Conservation (phyloP, 2,329 filamentous ascomycete species). For the Aureobasidium musti region DNA sequence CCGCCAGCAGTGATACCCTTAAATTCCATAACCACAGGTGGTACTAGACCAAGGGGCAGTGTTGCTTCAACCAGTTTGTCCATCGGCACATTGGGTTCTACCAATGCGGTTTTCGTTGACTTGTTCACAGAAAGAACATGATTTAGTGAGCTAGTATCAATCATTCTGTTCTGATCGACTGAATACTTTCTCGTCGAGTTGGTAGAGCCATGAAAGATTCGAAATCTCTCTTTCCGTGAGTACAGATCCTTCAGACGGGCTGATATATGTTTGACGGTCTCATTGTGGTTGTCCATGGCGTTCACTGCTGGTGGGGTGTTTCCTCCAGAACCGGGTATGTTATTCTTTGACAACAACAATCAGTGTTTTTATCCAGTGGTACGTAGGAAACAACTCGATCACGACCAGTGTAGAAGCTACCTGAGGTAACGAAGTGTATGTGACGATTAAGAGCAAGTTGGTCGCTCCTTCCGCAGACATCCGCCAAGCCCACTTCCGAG, state of each 20-base stretch:
- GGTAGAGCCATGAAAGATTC: slow-evolving; percentile 74
- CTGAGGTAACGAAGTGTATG: neutral
- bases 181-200: slow-evolving; percentile 66
- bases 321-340: neutral
- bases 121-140: slow-evolving; percentile 64
- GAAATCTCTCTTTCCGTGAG: slow-evolving; percentile 60
- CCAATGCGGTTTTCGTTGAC: slow-evolving; percentile 57
- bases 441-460: neutral
- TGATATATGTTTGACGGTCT: slow-evolving; percentile 51
- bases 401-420: neutral
- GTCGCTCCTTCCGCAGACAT: neutral
- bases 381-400: too few species aligned
- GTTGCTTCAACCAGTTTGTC: slow-evolving; percentile 62
- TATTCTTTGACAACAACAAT: neutral
- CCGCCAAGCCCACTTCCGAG: neutral
- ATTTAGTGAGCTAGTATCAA: slow-evolving; percentile 67
- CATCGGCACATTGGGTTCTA: slow-evolving; percentile 71
- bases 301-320: neutral
- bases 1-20: slow-evolving; percentile 70
- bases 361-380: too few species aligned
- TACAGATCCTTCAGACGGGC: slow-evolving; percentile 53
- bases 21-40: slow-evolving; percentile 70
- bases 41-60: slow-evolving; percentile 58
- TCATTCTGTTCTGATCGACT: slow-evolving; percentile 38
- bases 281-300: slow-evolving; percentile 45